Evolutionary conservation across 1,139 yeast species (phyloP).

Genomic region (Lodderomyces beijingensis): DNA sequence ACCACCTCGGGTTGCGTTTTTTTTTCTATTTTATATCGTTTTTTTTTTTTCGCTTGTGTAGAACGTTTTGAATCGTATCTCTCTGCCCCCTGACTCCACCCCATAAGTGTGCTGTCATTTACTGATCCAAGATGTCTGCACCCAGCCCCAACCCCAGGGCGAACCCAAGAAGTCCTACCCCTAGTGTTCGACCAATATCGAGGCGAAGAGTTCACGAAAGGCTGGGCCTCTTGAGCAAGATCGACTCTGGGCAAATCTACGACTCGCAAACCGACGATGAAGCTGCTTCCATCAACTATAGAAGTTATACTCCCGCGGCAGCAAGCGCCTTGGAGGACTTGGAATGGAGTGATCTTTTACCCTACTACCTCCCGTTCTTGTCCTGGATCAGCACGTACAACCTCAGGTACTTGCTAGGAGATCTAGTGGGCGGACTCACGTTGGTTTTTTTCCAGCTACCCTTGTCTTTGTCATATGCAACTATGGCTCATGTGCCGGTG

Average conservation of each 20-base stretch:
- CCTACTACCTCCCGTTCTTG: constrained; percentile 78
- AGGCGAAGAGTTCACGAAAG: constrained; percentile 29
- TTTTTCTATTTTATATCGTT: too few species aligned
- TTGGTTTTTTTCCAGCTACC: constrained; percentile 92
- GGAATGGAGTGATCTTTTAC: constrained; percentile 29
- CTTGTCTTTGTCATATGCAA: constrained; percentile 81
- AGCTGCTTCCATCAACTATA: constrained; percentile 16
- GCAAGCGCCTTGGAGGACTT: constrained; percentile 20
- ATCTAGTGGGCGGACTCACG: constrained; percentile 79
- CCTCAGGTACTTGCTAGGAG: constrained; percentile 55
- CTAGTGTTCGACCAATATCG: constrained; percentile 31
- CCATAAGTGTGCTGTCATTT: too few species aligned
- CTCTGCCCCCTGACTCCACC: too few species aligned
- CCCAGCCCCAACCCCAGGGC: too few species aligned
- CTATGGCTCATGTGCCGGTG: constrained; percentile 89
- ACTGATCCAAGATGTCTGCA: too few species aligned
- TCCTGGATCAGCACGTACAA: constrained; percentile 74
- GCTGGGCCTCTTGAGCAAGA: constrained; percentile 17
- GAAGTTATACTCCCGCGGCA: constrained; percentile 23
- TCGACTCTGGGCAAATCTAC: constrained; percentile 8
- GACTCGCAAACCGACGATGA: constrained; percentile 10
- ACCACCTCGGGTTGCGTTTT: too few species aligned
- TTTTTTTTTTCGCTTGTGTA: too few species aligned
- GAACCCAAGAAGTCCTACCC: constrained; percentile 29
- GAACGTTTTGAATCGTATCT: too few species aligned